Percentiles rank a stretch among this genome's conserved stretches.
These are phyloP conservation scores for Fusarium sp. DNA, from an alignment of 2,329 filamentous ascomycete genomes.

Conservation along the genomic window DNA sequence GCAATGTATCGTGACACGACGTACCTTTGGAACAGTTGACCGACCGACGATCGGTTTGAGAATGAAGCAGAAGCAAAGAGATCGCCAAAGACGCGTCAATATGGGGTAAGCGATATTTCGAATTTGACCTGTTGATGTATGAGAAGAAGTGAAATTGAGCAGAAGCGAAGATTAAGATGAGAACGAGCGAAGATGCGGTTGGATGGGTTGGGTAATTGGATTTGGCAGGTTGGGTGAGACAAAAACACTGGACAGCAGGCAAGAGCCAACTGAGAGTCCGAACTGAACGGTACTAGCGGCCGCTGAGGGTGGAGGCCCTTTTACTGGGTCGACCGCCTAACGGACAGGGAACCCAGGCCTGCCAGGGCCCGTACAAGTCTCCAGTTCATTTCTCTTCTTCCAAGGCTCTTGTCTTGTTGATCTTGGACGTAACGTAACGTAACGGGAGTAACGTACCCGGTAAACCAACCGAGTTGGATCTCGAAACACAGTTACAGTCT, in stretches of 20 bases:
- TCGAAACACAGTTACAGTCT: neutral
- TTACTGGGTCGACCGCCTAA: slow-evolving; percentile 13
- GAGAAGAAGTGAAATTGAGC: slow-evolving; percentile 24
- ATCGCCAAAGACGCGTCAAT: slow-evolving; percentile 25
- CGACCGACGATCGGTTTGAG: slow-evolving; percentile 13
- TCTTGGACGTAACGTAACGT: slow-evolving; percentile 24
- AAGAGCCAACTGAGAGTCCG: neutral
- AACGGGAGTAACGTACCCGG: slow-evolving; percentile 18
- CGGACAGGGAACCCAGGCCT: neutral
- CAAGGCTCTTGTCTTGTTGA: slow-evolving; percentile 18
- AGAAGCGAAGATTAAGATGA: slow-evolving; percentile 16
- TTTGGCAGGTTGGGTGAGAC: slow-evolving; percentile 23
- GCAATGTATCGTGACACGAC: slow-evolving; percentile 36
- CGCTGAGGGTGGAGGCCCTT: slow-evolving; percentile 23
- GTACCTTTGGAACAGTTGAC: slow-evolving; percentile 37
- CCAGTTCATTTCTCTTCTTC: slow-evolving; percentile 12
- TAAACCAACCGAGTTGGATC: neutral
- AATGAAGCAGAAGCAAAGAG: slow-evolving; percentile 14
- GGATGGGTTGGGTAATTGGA: slow-evolving; percentile 13
- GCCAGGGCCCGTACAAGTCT: slow-evolving; percentile 10
- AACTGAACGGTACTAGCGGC: slow-evolving; percentile 36
- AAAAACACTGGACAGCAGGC: slow-evolving; percentile 10
- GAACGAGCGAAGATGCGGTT: slow-evolving; percentile 9
- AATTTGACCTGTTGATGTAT: slow-evolving; percentile 33
- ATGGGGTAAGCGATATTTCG: slow-evolving; percentile 28